Percentiles rank a stretch among this genome's conserved stretches.
Conservation (phyloP, 2,329 filamentous ascomycete species). For the Trichocomaceae sp. region DNA sequence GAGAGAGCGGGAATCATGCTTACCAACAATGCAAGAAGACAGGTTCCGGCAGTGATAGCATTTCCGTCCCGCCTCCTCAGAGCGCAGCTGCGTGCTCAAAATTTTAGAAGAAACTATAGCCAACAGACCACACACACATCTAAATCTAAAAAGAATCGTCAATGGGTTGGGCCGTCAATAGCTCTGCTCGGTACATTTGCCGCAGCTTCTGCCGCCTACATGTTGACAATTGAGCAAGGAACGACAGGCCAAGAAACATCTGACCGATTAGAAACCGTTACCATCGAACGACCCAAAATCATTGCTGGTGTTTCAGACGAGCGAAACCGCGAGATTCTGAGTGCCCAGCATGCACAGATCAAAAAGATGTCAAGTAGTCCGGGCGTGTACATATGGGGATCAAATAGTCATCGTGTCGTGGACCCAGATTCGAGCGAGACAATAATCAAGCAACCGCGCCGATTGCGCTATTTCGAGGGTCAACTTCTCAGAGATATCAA, state of each 20-base stretch:
- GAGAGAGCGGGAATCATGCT: constrained; percentile 20
- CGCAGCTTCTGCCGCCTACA: constrained; percentile 27
- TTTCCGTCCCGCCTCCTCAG: constrained; percentile 20
- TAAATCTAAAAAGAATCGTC: constrained; percentile 17
- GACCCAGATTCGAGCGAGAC: constrained; percentile 73
- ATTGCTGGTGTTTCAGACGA: constrained; percentile 54
- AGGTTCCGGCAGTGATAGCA: constrained; percentile 18
- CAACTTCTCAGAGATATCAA: constrained; percentile 81
- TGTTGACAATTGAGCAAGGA: constrained; percentile 20
- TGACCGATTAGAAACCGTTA: constrained; percentile 37
- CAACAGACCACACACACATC: constrained; percentile 15
- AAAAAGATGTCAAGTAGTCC: constrained; percentile 74
- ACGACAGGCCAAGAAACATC: constrained; percentile 16
- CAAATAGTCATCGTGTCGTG: constrained; percentile 76
- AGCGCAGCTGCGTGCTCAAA: constrained; percentile 17
- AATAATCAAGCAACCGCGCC: constrained; percentile 70
- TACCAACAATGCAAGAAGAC: constrained; percentile 21
- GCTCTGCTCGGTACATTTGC: constrained; percentile 27
- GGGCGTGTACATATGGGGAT: constrained; percentile 90
- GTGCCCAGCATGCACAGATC: constrained; percentile 80
- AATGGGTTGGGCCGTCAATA: constrained; percentile 27
- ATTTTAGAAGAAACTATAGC: constrained; percentile 28
- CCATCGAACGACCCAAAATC: constrained; percentile 61
- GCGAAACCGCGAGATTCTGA: constrained; percentile 68
- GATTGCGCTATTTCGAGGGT: constrained; percentile 76